Evolutionary conservation across 2,329 filamentous ascomycete genomes (phyloP), one percentile per base, ranked within the genome.

Genomic region (Sclerotinia borealis): DNA sequence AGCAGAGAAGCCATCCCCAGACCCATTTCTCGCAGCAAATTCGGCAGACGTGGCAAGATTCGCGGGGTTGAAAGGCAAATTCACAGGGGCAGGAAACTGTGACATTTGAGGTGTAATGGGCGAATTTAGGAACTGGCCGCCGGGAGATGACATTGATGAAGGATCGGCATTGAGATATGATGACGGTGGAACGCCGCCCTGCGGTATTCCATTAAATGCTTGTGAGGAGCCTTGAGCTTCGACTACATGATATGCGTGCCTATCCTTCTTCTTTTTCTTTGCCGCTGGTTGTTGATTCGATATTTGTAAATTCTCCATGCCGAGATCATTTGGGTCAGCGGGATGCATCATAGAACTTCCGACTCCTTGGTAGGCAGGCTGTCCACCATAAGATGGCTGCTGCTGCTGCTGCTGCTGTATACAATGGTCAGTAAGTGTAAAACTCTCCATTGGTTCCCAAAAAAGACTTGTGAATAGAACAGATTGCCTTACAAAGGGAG

Each of bases 221-320:
- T 89, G 86, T 7, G 87, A 85, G 39, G 85, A 86, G 56, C 86
- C 85, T 15, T 87, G 82, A 27, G 90, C 85, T 68, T 93, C 91
- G 60, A 98, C 85, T 45, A 86, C 88, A 76, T 98, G 93, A 76
- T 96, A 90, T 67, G 93, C 93, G 77, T 98, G 93, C 65, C 92
- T 86, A 75, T 97, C 90, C 83, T 96, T 97, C 85, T 96, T 98
- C 82, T 93, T 91, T 81, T 89, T 75, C 86, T 78, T 68, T 76
- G 75, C 65, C 76, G 76, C 65, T 41, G 52, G 43, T 50, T 63
- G 61, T 59, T 59, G 52, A 36, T 59, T 63, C 36, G 54, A 49
- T 36, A 63, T 63, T 52, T 63, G 61, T 43, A 63, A 37, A 63
- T 59, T 63, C 13, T 59, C 61, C 61, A 63, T 63, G 25, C 61